Evolutionary conservation across 257 asterid species (phyloP), one percentile per base, ranked within the genome.

Genomic region (Plantago ovata): DNA sequence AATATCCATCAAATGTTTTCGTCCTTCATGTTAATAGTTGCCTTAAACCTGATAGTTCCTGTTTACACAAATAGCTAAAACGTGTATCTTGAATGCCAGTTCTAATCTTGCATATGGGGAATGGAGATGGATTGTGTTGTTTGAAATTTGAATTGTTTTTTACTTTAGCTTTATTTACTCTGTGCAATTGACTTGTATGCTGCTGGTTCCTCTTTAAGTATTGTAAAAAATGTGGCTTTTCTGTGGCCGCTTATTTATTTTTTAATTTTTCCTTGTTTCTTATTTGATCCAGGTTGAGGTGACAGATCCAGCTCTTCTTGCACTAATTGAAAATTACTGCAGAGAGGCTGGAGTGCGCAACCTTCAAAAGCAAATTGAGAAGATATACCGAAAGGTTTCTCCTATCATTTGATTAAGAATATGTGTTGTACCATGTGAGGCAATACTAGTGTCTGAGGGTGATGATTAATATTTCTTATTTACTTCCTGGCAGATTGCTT

Each of bases 321-420:
- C 85, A 55, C 71, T 93, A 72, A 86, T 89, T 43, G 99, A 93
- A 75, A 89, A 80, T 79, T 93, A 93, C 69, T 93, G 97, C 83
- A 73, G 99, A 78, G 99, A 93, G 82, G 95, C 97, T 3, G 99
- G 99, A 54, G 99, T 93, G 41, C 84, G 99, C 65, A 93, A 89
- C 77, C 97, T 93, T 75, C 99, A 93, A 70, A 93, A 93, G 92
- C 99, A 93, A 70, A 93, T 93, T 67, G 97, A 93, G 79, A 89
- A 93, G 81, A 93, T 93, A 68, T 93, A 93, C 60, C 79, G 97
- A 70, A 93, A 93, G 99, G 97, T 92, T 68, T 59, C 3, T 24
- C 24, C 3, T 44, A 43, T 43, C 51, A 24, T 28, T 22, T 47
- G 33, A 48, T 38, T 62, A 32, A 14, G 47, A 53, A 45, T 39